Conservation (phyloP, 352 stramenopile genomes). For the Elongisporangium anandrum region DNA sequence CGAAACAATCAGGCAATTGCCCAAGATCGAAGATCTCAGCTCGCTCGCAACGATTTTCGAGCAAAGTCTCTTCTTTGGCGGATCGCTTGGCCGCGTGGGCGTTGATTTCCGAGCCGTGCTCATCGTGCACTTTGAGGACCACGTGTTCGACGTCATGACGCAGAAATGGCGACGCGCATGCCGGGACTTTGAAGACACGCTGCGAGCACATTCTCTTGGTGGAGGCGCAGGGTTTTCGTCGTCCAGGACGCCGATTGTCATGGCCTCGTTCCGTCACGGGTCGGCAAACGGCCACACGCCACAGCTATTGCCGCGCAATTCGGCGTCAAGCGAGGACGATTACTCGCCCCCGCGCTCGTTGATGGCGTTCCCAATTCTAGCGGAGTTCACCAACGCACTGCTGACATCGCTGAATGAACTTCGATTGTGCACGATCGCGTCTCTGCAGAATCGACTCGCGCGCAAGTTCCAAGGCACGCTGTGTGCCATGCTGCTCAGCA, state of each 20-base stretch:
- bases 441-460: constrained; percentile 47
- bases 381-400: constrained; percentile 81
- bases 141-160: constrained; percentile 65
- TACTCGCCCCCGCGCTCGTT: constrained; percentile 72
- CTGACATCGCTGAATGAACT: constrained; percentile 82
- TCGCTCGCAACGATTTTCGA: constrained; percentile 77
- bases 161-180: constrained; percentile 51
- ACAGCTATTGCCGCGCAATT: constrained; percentile 5
- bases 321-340: constrained; percentile 25
- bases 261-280: constrained; percentile 57
- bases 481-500: constrained; percentile 36
- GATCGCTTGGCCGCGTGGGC: constrained; percentile 72
- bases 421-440: constrained; percentile 66
- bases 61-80: constrained; percentile 83
- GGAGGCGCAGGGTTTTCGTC: constrained; percentile 10
- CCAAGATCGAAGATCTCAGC: constrained; percentile 82
- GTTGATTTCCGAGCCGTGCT: constrained; percentile 81
- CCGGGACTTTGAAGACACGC: constrained; percentile 56
- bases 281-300: constrained; percentile 9
- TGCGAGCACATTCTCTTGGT: constrained; percentile 37
- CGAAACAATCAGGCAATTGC: constrained; percentile 62
- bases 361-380: constrained; percentile 84
- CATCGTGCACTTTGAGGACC: constrained; percentile 79
- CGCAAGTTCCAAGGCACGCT: constrained; percentile 59
- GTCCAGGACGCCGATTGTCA: constrained; percentile 59